Evolutionary conservation across 1,139 yeast genomes (phyloP), one percentile per base, ranked within the genome.

Genomic region (Suhomyces wounanorum): DNA sequence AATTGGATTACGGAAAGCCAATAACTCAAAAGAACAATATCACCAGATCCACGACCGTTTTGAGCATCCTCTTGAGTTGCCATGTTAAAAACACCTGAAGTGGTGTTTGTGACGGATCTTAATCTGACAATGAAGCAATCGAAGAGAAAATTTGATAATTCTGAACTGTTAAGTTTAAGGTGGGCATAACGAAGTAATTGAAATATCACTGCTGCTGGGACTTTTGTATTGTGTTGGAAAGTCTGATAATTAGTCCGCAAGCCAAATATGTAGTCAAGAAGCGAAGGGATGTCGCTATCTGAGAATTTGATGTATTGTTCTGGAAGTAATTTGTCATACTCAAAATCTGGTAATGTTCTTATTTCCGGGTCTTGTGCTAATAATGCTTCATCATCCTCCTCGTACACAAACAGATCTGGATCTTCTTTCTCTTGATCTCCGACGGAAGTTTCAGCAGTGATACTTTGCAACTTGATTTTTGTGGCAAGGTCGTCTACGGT

Each of bases 1-100:
- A 84, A 85, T 56, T 86, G 87, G 40, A 85, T 63, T 11, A 83
- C 83, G 4, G 90, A 80, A 39, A 87, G 74, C 92, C 94, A 87
- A 62, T 86, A 87, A 55, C 92, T 84, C 51, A 85, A 77, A 36
- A 79, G 66, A 9, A 87, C 89, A 50, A 87, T 84, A 62, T 87
- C 92, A 21, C 88, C 86, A 8, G 77, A 69, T 1, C 81, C 81
- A 5, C 18, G 41, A 17, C 53, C 53, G 17, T 48, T 52, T 3
- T 54, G 56, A 28, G 63, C 63, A 16, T 42, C 66, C 26, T 60
- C 57, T 46, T 66, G 69, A 16, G 66, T 60, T 8, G 77, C 75
- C 66, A 77, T 71, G 55, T 77, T 79, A 53, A 81, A 77, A 4
- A 81, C 82, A 0, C 88, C 89, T 10, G 85, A 79, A 54, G 79